Evolutionary conservation across 306 rosid species (phyloP).

Genomic region (Clitoria ternatea): DNA sequence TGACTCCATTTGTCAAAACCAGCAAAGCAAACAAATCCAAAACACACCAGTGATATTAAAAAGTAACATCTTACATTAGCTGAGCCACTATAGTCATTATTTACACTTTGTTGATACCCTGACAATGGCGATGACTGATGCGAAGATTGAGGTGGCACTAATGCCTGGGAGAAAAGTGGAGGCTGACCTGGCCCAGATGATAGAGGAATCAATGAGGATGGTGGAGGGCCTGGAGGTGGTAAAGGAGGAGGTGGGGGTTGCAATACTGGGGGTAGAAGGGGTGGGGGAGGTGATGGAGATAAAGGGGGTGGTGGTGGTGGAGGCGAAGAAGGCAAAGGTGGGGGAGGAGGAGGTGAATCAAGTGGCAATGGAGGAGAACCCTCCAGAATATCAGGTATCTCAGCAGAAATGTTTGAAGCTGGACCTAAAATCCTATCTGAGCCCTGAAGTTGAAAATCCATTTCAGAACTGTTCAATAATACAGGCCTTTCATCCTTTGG

Average conservation of each 20-base stretch:
- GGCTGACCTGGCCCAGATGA: slow-evolving; percentile 44
- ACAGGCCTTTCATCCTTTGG: slow-evolving; percentile 52
- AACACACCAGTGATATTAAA: background rate
- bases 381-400: slow-evolving; percentile 46
- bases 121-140: slow-evolving; percentile 52
- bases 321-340: slow-evolving; percentile 80
- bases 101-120: slow-evolving; percentile 48
- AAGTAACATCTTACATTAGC: slow-evolving; percentile 46
- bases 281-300: slow-evolving; percentile 33
- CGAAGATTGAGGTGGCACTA: slow-evolving; percentile 49
- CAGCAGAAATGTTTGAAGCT: slow-evolving; percentile 29
- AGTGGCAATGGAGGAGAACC: slow-evolving; percentile 82
- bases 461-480: slow-evolving; percentile 36
- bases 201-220: slow-evolving; percentile 46
- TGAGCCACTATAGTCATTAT: slow-evolving; percentile 45
- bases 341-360: slow-evolving; percentile 78
- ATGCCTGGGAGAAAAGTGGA: slow-evolving; percentile 42
- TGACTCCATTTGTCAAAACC: slow-evolving; percentile 8
- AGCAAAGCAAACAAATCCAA: background rate
- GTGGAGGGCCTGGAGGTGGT: slow-evolving; percentile 48
- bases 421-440: slow-evolving; percentile 38
- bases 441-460: slow-evolving; percentile 37
- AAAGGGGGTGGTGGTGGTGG: slow-evolving; percentile 52
- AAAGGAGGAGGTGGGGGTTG: slow-evolving; percentile 56
- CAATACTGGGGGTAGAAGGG: slow-evolving; percentile 19